Evolutionary conservation across 169 alveolate genomes (phyloP).

Genomic region (Amoebophrya sp.): DNA sequence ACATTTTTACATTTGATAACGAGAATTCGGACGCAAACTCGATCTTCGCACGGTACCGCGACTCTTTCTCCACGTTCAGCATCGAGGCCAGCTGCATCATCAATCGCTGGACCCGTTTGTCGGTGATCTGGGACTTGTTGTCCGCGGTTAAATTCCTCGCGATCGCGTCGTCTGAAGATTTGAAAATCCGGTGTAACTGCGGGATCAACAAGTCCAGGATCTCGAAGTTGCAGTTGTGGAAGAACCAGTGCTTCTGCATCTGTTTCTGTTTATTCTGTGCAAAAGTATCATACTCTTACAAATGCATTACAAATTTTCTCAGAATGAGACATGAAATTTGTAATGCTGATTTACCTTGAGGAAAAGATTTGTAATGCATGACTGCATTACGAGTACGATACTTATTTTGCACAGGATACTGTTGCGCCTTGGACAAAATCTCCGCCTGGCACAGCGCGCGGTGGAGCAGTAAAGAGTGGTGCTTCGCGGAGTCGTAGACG

Average conservation of each 20-base stretch:
- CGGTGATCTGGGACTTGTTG: background rate
- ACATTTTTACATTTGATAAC: too few relatives aligned
- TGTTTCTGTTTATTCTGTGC: background rate
- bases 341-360: too few relatives aligned
- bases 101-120: background rate
- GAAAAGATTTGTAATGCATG: too few relatives aligned
- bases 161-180: background rate
- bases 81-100: conserved; percentile 19
- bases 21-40: too few relatives aligned
- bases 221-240: conserved; percentile 24
- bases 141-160: background rate
- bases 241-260: conserved; percentile 4
- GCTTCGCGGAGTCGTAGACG: background rate
- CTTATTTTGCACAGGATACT: too few relatives aligned
- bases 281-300: too few relatives aligned
- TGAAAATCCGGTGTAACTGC: background rate
- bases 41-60: background rate
- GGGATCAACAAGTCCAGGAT: background rate
- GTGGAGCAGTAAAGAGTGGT: background rate
- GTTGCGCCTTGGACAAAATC: conserved; percentile 6
- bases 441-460: conserved; percentile 17
- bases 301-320: too few relatives aligned
- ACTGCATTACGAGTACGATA: too few relatives aligned
- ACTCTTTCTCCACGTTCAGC: background rate
- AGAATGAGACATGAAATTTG: too few relatives aligned